Conservation (phyloP, 1,139 yeast genomes). For the Sugiyamaella grinbergsii region DNA sequence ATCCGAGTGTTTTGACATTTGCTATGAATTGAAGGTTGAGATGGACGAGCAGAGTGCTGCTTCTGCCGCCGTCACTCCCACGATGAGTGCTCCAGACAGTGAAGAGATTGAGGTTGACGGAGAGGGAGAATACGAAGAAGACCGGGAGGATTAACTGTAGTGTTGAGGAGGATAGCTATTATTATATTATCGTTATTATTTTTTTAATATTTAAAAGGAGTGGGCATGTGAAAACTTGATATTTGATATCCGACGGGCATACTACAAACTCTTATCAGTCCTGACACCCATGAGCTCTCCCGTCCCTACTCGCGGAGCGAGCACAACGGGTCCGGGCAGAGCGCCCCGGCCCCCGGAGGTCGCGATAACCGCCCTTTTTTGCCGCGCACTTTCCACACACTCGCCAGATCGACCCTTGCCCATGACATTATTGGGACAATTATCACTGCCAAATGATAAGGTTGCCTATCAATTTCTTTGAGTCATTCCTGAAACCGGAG, state of each 20-base stretch:
- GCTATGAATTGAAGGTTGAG: slow-evolving; percentile 87
- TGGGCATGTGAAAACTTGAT: too few relatives aligned
- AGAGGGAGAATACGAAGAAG: neutral
- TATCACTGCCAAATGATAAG: neutral
- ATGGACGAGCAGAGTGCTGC: slow-evolving; percentile 64
- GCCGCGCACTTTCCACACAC: too few relatives aligned
- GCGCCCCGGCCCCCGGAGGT: too few relatives aligned
- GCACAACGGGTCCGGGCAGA: too few relatives aligned
- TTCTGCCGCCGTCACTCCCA: slow-evolving; percentile 13
- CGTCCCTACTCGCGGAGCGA: too few relatives aligned
- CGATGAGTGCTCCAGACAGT: slow-evolving; percentile 11
- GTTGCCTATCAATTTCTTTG: neutral
- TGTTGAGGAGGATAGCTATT: too few relatives aligned
- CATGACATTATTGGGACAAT: neutral
- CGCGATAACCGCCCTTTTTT: too few relatives aligned
- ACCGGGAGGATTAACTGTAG: neutral
- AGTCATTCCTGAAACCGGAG: slow-evolving; percentile 4
- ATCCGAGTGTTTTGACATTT: slow-evolving; percentile 91
- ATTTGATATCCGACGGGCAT: too few relatives aligned
- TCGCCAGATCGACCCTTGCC: too few relatives aligned
- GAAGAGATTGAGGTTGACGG: slow-evolving; percentile 15
- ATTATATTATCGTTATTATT: slow-evolving; percentile 7
- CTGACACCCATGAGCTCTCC: too few relatives aligned
- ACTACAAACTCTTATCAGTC: too few relatives aligned
- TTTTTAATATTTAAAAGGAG: too few relatives aligned